Base-by-base conservation (phyloP, 345 rosid genomes). In the Salix koriyanagi region DNA sequence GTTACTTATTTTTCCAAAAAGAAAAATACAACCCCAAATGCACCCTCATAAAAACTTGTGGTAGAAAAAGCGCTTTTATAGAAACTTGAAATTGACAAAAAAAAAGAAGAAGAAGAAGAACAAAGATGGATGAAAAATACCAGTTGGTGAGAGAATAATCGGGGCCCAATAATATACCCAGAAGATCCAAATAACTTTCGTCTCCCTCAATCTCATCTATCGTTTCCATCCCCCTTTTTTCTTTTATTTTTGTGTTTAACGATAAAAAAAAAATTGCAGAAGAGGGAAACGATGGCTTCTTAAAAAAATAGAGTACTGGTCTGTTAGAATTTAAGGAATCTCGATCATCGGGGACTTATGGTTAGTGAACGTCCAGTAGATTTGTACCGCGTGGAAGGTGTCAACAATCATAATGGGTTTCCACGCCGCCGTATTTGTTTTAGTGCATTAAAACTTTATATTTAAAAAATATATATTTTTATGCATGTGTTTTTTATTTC, bases 361-460 rank as follows among this genome's bases (percentile, higher is more conserved):
- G 13, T 42, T 42, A 10, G 46, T 50, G 28, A 34, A 15, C 4
- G 19, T 5, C 82, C 82, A 69, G 19, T 68, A 42, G 30, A n/a
- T 0, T 23, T 61, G 8, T 14, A 46, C 8, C 82, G 74, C 82
- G 82, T 79, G 75, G 74, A 68, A 10, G 10, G 42, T 19, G 37
- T 56, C 48, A 41, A 3, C 28, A 58, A 11, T 23, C 36, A 32
- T 21, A 50, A 42, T 67, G 26, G 39, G 19, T 44, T 46, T 30
- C 44, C 70, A 64, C 23, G 69, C 46, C 46, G 46, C 46, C 46
- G 46, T 12, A 12, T 42, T 34, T 36, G 6, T 36, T 34, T 34
- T 0, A 4, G 37, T 34, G 36, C 37, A 34, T 34, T 34, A 34
- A 34, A 1, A 34, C 37, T 34, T 34, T 5, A 34, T 34, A 5